Base-by-base conservation (phyloP, 495 filamentous ascomycete genomes). In the Trichocladium uniseriatum region DNA sequence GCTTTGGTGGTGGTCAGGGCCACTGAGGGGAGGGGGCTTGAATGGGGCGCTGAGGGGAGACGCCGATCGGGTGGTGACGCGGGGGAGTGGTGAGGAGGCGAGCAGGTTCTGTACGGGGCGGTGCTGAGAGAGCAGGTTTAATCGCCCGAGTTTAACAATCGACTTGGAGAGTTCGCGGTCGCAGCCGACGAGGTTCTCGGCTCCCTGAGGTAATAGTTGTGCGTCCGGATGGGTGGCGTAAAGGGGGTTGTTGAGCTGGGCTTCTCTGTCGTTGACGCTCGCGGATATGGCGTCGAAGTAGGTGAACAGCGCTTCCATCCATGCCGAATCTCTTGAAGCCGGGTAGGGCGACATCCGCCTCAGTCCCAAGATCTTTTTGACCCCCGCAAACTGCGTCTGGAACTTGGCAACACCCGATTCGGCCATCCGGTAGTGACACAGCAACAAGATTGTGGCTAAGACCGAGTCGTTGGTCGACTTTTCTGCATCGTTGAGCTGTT, bases 301-400 rank as follows among this genome's bases (percentile, higher is more conserved):
- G 14, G 89, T 92, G 60, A 96, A 96, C 60, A 95, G 81, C n/a
- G 87, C 82, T 51, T 94, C 88, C 72, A 95, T 89, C 91, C 91
- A 97, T 5, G 75, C 70, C 53, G 77, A 78, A 39, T 75, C 74
- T 36, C 80, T 83, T 27, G 87, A 79, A 45, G 88, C 84, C 14
- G 81, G 78, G 35, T 81, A 71, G 15, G 76, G 64, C 24, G 76
- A 78, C 20, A 80, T 78, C 52, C 84, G 76, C 45, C 90, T 78
- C 68, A 97, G 81, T 10, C 83, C 78, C 10, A 96, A 79, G 41
- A 97, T 80, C 71, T 92, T 91, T 63, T 90, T 92, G 43, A 95
- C 91, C 1, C 91, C 90, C 1, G 89, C 88, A 56, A 97, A 90
- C 60, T 95, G 91, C 0, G 88, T 91, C 46, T 88, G 84, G 68